Evolutionary conservation across 257 asterid genomes (phyloP), one percentile per base, ranked within the genome.

Genomic region (Nyctanthes arbortristis): DNA sequence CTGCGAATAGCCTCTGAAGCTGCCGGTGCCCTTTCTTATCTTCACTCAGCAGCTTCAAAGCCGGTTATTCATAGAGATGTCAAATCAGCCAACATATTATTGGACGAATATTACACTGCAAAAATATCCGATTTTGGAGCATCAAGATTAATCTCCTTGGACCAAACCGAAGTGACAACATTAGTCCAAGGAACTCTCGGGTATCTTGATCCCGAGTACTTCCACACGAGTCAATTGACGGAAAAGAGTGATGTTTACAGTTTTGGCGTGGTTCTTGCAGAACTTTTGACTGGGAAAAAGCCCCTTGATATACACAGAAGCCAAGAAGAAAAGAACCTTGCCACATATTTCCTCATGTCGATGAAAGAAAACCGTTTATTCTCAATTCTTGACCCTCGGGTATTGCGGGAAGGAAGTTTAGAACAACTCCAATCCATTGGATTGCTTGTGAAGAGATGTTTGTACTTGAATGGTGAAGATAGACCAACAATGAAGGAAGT

Each of bases 11-110:
- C 79, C 55, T 67, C 70, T 4, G 84, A 80, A 54, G 68, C 84
- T 20, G 84, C 84, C 2, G 81, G 81, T 7, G 84, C 84, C 35
- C 39, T 80, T 4, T 68, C 84, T 7, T 73, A 80, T 69, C 84
- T 80, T 60, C 81, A 76, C 33, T 80, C 84, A 3, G 78, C 81
- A 0, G 81, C 84, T 29, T 49, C 77, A 3, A 76, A 43, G 81
- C 84, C 84, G 1, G 47, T 80, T 4, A 80, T 76, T 12, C 84
- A 80, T 27, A 80, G 84, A 56, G 84, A 80, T 4, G 78, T n/a
- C 24, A 80, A 80, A 37, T 80, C 81, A 14, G 54, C 57, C 24
- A 80, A 76, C 25, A 80, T 80, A 30, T 54, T 80, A 7, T 27
- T 73, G 37, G 80, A 74, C 7, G 40, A 70, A n/a, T 31, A 52